Conservation (phyloP, 495 filamentous ascomycete genomes). For the Xylaria telfairii region DNA sequence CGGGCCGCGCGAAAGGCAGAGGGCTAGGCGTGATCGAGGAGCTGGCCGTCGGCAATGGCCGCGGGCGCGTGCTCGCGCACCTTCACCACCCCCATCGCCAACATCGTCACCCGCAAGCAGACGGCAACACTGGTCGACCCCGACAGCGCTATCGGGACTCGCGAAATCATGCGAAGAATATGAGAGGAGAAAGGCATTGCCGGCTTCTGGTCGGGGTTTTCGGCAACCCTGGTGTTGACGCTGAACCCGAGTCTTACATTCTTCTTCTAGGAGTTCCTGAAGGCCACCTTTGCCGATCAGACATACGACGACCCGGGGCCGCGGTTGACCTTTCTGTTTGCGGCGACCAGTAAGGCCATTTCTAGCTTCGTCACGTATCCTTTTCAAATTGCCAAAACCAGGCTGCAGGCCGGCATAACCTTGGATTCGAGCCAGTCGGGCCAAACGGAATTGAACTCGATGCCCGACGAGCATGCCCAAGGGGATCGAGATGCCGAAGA, state of each 20-base stretch:
- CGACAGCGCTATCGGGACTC: slow-evolving; percentile 45
- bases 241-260: slow-evolving; percentile 89
- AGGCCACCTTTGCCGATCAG: slow-evolving; percentile 57
- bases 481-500: slow-evolving; percentile 29
- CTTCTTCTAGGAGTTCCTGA: slow-evolving; percentile 74
- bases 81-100: slow-evolving; percentile 82
- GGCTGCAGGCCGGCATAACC: slow-evolving; percentile 59
- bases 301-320: slow-evolving; percentile 59
- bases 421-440: slow-evolving; percentile 43
- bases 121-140: slow-evolving; percentile 58
- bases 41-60: slow-evolving; percentile 73
- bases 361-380: slow-evolving; percentile 87
- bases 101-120: slow-evolving; percentile 84
- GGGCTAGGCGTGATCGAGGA: slow-evolving; percentile 73
- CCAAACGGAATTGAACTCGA: slow-evolving; percentile 8
- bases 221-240: slow-evolving; percentile 77
- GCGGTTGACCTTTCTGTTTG: slow-evolving; percentile 65
- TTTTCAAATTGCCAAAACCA: slow-evolving; percentile 79
- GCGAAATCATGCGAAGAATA: slow-evolving; percentile 69
- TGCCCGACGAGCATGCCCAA: slow-evolving; percentile 18
- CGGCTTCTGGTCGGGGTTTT: slow-evolving; percentile 93
- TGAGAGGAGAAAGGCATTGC: slow-evolving; percentile 70
- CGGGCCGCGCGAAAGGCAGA: slow-evolving; percentile 34
- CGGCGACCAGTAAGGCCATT: slow-evolving; percentile 79
- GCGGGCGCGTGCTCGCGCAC: slow-evolving; percentile 80